Base-by-base conservation (phyloP, 805 yeast genomes). In the Grigorovia jiainica region DNA sequence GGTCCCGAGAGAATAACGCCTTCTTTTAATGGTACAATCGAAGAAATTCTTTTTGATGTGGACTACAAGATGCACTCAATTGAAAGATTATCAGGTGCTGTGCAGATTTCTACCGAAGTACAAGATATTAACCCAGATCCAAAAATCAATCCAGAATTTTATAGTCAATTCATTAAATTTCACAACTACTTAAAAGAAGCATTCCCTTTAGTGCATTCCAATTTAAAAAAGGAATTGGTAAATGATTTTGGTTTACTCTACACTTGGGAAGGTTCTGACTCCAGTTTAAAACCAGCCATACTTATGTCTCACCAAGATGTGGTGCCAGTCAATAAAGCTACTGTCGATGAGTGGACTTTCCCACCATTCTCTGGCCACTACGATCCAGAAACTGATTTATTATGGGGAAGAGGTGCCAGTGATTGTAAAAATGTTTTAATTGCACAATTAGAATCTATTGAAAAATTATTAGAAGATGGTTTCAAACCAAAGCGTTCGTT, bases 231-330 rank as follows among this genome's bases (percentile, higher is more conserved):
- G 9, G 76, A 72, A 40, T 69, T 63, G 24, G 73, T 83, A 40
- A 83, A 84, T 52, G 71, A 75, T 16, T 69, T 78, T 43, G 90
- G 87, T 4, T 61, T 85, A 41, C 66, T 86, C 4, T 71, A 68
- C 54, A 78, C 84, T 18, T 76, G 82, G 74, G 58, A 71, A 45
- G 95, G 95, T 10, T 55, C 73, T 3, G 56, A 73, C 34, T 24
- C 52, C 5, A 46, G 57, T 2, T 61, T 79, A 48, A 78, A 81
- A 56, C 95, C 95, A 10, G 50, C 79, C 16, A 49, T 86, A 60
- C 64, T 84, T 35, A 73, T 82, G 59, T 90, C 92, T 4, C 95
- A 86, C 58, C 86, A 79, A 56, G 95, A 86, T 55, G 86, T 81
- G 1, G 95, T 86, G 13, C 95, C 95, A 0, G 81, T 83, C 5